Percentiles rank a stretch among this genome's conserved stretches.
Evolutionary conservation across 495 filamentous ascomycete genomes (phyloP).

Genomic region (Daldinia caldariorum): DNA sequence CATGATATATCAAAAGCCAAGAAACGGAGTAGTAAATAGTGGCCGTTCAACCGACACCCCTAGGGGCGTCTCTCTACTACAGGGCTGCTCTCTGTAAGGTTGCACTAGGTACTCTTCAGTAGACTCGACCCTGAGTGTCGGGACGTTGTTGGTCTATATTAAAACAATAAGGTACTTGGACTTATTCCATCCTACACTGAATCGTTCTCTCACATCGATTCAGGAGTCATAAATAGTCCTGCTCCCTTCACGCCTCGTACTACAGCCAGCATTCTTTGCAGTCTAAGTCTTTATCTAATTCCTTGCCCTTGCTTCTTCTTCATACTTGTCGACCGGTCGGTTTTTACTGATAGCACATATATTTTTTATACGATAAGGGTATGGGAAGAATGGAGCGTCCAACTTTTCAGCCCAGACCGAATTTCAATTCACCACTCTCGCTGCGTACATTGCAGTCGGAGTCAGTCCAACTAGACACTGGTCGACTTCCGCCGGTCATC

Average conservation of each 20-base stretch:
- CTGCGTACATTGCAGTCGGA: constrained; percentile 17
- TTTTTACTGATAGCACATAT: constrained; percentile 18
- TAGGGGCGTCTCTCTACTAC: constrained; percentile 29
- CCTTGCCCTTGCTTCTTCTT: constrained; percentile 23
- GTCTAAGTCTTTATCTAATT: constrained; percentile 8
- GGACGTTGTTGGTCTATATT: constrained; percentile 45
- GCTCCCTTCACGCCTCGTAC: constrained; percentile 30
- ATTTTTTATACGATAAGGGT: constrained; percentile 27
- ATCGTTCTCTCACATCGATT: constrained; percentile 28
- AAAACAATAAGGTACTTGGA: constrained; percentile 34
- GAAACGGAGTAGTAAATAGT: constrained; percentile 31
- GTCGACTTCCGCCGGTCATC: constrained; percentile 3
- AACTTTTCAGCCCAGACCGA: constrained; percentile 10
- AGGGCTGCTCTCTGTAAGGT: constrained; percentile 26
- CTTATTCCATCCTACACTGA: constrained; percentile 21
- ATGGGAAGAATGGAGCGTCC: constrained; percentile 25
- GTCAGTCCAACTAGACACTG: constrained; percentile 17
- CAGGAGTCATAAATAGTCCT: constrained; percentile 41
- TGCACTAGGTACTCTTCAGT: constrained; percentile 37
- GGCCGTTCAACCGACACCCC: constrained; percentile 32
- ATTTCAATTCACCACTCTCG: constrained; percentile 5
- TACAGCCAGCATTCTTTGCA: constrained; percentile 10
- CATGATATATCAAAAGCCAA: constrained; percentile 34
- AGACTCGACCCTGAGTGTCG: constrained; percentile 34
- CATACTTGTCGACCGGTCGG: constrained; percentile 7